These are phyloP conservation scores for Sicyos edulis DNA, from an alignment of 306 rosid genomes.

Conservation along the genomic window DNA sequence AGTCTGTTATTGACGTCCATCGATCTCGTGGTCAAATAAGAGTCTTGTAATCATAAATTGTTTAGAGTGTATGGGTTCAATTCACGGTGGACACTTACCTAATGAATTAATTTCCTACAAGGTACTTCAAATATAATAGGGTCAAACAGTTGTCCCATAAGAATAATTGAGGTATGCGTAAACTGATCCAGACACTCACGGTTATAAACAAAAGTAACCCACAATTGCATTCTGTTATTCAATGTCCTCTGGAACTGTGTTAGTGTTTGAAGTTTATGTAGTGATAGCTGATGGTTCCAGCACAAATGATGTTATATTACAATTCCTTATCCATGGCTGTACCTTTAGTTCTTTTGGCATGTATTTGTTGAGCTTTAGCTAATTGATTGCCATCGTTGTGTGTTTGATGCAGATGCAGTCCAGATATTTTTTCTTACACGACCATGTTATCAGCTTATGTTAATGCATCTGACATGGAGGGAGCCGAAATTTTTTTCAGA, in stretches of 20 bases:
- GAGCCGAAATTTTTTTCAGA: slow-evolving; percentile 75
- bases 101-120: too few species aligned
- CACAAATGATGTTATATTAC: neutral
- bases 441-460: slow-evolving; percentile 89
- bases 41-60: too few species aligned
- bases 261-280: neutral
- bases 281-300: neutral
- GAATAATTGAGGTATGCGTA: too few species aligned
- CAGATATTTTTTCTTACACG: slow-evolving; percentile 78
- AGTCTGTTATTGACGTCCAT: neutral
- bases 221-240: neutral
- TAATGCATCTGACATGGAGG: slow-evolving; percentile 82
- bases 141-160: too few species aligned
- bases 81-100: too few species aligned
- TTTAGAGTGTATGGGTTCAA: too few species aligned
- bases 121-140: too few species aligned
- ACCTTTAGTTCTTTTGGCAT: neutral
- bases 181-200: too few species aligned
- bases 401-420: slow-evolving; percentile 52
- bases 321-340: neutral
- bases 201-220: too few species aligned
- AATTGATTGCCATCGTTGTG: neutral
- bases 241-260: neutral
- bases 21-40: too few species aligned
- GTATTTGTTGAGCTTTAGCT: neutral